Conservation (phyloP, 2,329 filamentous ascomycete species). For the Nigrospora oryzae region DNA sequence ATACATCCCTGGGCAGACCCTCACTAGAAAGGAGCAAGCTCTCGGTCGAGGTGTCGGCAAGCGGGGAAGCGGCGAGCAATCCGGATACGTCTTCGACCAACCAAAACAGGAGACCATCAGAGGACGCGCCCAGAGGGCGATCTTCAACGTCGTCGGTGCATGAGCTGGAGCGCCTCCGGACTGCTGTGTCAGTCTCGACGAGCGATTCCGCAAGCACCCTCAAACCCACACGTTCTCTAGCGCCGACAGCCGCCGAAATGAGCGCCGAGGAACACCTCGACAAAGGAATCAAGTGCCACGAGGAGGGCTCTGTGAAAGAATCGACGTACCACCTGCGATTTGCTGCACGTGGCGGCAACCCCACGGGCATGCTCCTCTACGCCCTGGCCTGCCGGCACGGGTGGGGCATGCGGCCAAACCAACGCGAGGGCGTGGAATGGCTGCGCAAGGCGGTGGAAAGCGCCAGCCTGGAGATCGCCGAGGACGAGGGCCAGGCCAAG, state of each 20-base stretch:
- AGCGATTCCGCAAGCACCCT: constrained; percentile 49
- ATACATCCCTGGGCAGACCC: constrained; percentile 33
- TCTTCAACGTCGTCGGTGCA: constrained; percentile 26
- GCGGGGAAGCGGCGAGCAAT: constrained; percentile 34
- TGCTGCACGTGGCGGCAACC: constrained; percentile 75
- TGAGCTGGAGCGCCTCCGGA: constrained; percentile 30
- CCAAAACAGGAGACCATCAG: constrained; percentile 29
- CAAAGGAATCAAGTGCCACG: constrained; percentile 85
- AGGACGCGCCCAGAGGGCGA: constrained; percentile 40
- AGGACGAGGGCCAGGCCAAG: constrained; percentile 63
- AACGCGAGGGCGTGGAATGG: constrained; percentile 85
- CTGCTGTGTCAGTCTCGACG: constrained; percentile 38
- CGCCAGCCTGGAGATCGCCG: constrained; percentile 73
- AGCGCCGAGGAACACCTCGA: constrained; percentile 82
- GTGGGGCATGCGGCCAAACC: constrained; percentile 95
- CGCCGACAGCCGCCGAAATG: constrained; percentile 57
- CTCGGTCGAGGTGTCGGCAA: constrained; percentile 35
- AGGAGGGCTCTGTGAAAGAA: constrained; percentile 79
- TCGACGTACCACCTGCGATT: constrained; percentile 93
- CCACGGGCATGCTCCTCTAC: constrained; percentile 93
- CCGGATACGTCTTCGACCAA: constrained; percentile 36
- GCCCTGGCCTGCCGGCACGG: constrained; percentile 91
- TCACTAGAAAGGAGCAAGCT: constrained; percentile 42
- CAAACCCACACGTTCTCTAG: constrained; percentile 33
- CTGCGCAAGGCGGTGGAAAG: constrained; percentile 82